Base-by-base conservation (phyloP, 495 filamentous ascomycete species). In the Penicillium canariense region DNA sequence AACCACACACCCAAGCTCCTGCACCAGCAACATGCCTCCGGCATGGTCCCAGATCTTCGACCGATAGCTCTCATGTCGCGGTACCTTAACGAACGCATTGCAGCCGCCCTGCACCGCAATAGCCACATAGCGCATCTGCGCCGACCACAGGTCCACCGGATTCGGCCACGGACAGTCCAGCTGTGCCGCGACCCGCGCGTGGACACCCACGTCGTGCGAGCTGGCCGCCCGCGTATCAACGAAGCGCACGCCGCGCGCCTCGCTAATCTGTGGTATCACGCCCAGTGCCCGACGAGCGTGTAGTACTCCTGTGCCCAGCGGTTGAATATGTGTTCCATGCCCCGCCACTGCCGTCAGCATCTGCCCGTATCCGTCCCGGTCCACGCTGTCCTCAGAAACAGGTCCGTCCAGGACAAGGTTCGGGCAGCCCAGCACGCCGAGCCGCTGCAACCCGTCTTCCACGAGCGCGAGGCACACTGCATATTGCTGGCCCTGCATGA, bases 41-140 rank as follows among this genome's bases (percentile, higher is more conserved):
- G 82, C 81, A 66, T 89, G 87, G 57, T 89, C 87, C 87, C 87
- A 89, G 14, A 86, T 74, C 66, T 85, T 85, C n/a, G 79, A 84
- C 23, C 70, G 71, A 52, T 83, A 73, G 0, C 70, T 65, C 3
- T 67, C 61, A 4, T 73, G 71, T 53, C 74, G 73, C 48, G 87
- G 84, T 10, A 88, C 71, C 73, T 87, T 86, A 12, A 89, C 61
- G 6, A 82, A 78, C 40, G 80, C 71, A 65, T 86, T 85, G 12
- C 78, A 81, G 6, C 81, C 75, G 12, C 63, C 63, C 3, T 81
- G 82, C 11, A 86, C 68, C 0, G 83, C 81, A 28, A 88, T 73
- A 8, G 77, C 74, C 3, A 81, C 78, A 71, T 87, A 89, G 31
- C 86, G 77, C 56, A 84, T 75, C 34, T 87, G 84, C 68, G 84